phyloP scores from a whole-genome alignment of 169 alveolate genomes.

The Plasmodium sp. region DNA sequence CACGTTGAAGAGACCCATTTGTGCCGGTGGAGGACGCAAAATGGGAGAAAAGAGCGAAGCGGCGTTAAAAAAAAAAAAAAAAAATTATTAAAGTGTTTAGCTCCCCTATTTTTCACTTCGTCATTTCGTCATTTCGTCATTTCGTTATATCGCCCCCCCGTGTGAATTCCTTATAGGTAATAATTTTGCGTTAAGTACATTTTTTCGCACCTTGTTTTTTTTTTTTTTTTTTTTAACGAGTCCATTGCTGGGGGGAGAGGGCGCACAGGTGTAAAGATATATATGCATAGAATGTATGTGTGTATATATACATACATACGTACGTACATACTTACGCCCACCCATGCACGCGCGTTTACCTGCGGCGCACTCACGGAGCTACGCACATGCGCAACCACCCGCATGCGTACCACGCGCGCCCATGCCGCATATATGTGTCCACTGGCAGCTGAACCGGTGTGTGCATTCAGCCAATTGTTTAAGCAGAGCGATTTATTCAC shows the following conservation, averaged over 20 bases:
- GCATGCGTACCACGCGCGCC: background rate
- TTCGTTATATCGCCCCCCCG: background rate
- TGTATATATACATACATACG: background rate
- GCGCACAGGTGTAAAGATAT: background rate
- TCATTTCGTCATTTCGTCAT: background rate
- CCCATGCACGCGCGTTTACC: background rate
- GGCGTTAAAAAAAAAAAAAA: background rate
- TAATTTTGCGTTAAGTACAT: slow-evolving; percentile 16
- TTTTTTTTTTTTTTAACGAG: background rate
- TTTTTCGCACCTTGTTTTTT: background rate
- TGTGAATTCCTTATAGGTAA: background rate
- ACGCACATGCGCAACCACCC: background rate
- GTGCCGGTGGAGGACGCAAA: background rate
- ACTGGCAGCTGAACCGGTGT: background rate
- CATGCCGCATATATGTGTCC: background rate
- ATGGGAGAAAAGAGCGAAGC: background rate
- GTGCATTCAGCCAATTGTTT: background rate
- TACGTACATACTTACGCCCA: background rate
- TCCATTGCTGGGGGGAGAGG: background rate
- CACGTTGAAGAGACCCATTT: background rate
- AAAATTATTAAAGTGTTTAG: slow-evolving; percentile 3
- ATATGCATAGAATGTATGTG: background rate
- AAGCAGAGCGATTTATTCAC: background rate
- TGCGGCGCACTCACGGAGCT: background rate
- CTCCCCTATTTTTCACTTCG: background rate